These are phyloP conservation scores for Neofusicoccum parvum DNA, from an alignment of 2,329 filamentous ascomycete genomes.

Conservation along the genomic window DNA sequence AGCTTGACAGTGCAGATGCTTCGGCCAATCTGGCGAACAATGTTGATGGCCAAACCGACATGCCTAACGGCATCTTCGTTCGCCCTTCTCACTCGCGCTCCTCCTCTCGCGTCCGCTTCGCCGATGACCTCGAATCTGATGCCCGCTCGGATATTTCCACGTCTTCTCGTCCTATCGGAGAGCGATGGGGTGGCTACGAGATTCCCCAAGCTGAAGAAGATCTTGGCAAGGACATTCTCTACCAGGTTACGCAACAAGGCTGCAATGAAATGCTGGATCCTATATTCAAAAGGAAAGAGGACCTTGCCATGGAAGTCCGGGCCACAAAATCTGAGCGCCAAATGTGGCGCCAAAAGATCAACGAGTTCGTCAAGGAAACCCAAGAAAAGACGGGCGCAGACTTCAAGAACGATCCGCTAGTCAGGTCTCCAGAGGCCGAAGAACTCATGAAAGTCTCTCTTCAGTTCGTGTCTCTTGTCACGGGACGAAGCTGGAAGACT, in stretches of 20 bases:
- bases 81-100: slow-evolving; percentile 58
- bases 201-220: slow-evolving; percentile 80
- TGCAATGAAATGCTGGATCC: slow-evolving; percentile 90
- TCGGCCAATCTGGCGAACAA: background rate
- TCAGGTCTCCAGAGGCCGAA: slow-evolving; percentile 14
- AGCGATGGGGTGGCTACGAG: slow-evolving; percentile 77
- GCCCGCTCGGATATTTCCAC: slow-evolving; percentile 71
- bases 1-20: background rate
- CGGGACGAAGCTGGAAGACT: slow-evolving; percentile 16
- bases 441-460: slow-evolving; percentile 19
- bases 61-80: background rate
- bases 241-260: slow-evolving; percentile 87
- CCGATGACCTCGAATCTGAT: slow-evolving; percentile 71
- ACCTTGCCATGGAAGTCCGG: slow-evolving; percentile 69
- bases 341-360: slow-evolving; percentile 19
- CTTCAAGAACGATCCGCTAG: slow-evolving; percentile 21
- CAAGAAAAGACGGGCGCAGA: slow-evolving; percentile 29
- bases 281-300: slow-evolving; percentile 80
- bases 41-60: slow-evolving; percentile 49
- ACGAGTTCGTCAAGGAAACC: slow-evolving; percentile 11
- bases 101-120: slow-evolving; percentile 78
- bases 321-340: slow-evolving; percentile 35
- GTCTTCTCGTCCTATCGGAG: slow-evolving; percentile 66
- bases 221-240: slow-evolving; percentile 83
- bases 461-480: slow-evolving; percentile 10